A percentile compares a stretch with the other conserved stretches of the same genome.
Evolutionary conservation across 805 yeast genomes (phyloP).

Genomic region (Kurtzmaniella fragi): DNA sequence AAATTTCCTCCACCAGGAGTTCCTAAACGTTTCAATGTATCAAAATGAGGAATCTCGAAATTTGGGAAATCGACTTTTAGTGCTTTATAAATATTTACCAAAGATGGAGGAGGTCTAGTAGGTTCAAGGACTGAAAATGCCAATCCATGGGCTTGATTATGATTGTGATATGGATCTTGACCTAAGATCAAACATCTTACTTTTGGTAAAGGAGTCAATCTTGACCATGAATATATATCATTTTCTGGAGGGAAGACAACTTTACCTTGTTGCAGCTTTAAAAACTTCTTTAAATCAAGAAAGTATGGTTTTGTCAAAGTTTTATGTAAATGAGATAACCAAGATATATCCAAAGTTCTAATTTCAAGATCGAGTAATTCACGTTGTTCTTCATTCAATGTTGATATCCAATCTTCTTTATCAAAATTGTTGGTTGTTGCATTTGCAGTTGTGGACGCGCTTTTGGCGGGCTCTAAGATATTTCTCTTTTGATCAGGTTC

Average conservation of each 20-base stretch:
- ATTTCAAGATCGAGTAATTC: slow-evolving; percentile 63
- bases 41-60: slow-evolving; percentile 51
- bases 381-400: slow-evolving; percentile 44
- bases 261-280: slow-evolving; percentile 41
- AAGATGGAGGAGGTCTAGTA: slow-evolving; percentile 74
- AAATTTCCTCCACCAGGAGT: slow-evolving; percentile 56
- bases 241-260: slow-evolving; percentile 73
- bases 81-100: slow-evolving; percentile 81
- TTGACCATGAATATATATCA: slow-evolving; percentile 88
- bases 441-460: slow-evolving; percentile 5
- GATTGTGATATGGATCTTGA: slow-evolving; percentile 94
- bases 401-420: slow-evolving; percentile 46
- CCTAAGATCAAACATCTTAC: slow-evolving; percentile 83
- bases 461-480: not conserved
- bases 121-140: slow-evolving; percentile 91
- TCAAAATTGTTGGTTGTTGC: slow-evolving; percentile 30
- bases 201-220: slow-evolving; percentile 68
- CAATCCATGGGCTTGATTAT: slow-evolving; percentile 91
- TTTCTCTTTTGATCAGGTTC: too few relatives aligned
- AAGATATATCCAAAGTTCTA: slow-evolving; percentile 61
- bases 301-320: slow-evolving; percentile 88
- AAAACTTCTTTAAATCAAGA: slow-evolving; percentile 60
- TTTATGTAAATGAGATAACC: slow-evolving; percentile 65
- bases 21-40: slow-evolving; percentile 16
- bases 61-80: slow-evolving; percentile 60